Evolutionary conservation across 805 yeast genomes (phyloP), one percentile per base, ranked within the genome.

Genomic region (Suhomyces vadensis): DNA sequence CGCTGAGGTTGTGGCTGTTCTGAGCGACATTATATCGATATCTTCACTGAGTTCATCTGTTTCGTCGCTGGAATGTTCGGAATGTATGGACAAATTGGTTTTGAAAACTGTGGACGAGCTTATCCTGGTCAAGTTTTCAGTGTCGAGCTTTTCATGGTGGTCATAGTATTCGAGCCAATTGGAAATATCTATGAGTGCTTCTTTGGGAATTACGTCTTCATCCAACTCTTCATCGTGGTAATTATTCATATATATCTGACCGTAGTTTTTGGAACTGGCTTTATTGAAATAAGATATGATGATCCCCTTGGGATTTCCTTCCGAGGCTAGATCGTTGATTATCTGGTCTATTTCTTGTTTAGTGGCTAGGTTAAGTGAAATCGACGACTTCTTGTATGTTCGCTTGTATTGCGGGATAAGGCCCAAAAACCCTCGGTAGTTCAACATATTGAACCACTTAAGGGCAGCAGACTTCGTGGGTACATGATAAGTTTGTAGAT

Each of bases 371-470:
- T 42, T 48, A 10, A 68, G 25, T 3, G 48, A 50, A 4, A 64
- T 37, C 1, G 67, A 57, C 8, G 74, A 67, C 35, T 54, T 60
- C 38, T 65, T 67, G 47, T 52, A 61, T 17, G 53, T 44, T n/a
- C 46, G 44, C 5, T 42, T 39, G 22, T 13, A 11, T 3, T 36
- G 21, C 3, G 60, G 59, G 6, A 67, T 43, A 35, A 66, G 50
- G 2, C 70, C 72, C 22, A 71, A 52, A 31, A 69, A 61, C 4
- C 76, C 76, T 29, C 50, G 52, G 46, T 61, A 60, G 48, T 69
- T 70, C 31, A 68, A 44, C 37, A 51, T 42, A 38, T 67, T 65
- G 23, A 69, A 65, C 76, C 76, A 71, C 13, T 42, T 44, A n/a
- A 65, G 49, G 14, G 46, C 52, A 1, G 50, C 55, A 29, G 3